These are phyloP conservation scores for Streptanthus diversifolius DNA, from an alignment of 345 rosid species.

Conservation along the genomic window DNA sequence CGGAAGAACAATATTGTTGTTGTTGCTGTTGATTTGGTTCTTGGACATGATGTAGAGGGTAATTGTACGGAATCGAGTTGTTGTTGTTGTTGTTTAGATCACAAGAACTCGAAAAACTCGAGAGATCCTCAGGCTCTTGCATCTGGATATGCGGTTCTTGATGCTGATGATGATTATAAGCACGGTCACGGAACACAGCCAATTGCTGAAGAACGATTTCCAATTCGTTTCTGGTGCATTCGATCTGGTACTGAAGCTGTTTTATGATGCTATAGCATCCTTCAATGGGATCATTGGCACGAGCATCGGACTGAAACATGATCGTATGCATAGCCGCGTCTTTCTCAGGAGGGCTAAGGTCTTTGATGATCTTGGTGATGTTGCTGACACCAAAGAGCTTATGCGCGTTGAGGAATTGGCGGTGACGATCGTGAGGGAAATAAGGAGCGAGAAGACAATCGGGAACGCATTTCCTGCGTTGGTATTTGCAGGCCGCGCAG, in stretches of 20 bases:
- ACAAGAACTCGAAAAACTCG: conserved; percentile 36
- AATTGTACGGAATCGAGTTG: conserved; percentile 26
- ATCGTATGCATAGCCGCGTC: conserved; percentile 87
- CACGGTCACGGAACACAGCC: conserved; percentile 48
- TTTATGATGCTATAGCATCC: conserved; percentile 70
- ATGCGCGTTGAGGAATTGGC: conserved; percentile 90
- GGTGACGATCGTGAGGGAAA: conserved; percentile 79
- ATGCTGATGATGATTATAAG: conserved; percentile 33
- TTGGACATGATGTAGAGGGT: conserved; percentile 32
- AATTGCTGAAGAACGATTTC: conserved; percentile 76
- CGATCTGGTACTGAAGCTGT: conserved; percentile 69
- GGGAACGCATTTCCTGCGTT: conserved; percentile 83
- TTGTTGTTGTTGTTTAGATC: conserved; percentile 28
- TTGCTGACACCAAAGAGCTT: conserved; percentile 91
- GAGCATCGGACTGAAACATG: conserved; percentile 78
- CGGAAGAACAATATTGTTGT: conserved; percentile 29
- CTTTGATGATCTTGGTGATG: conserved; percentile 73
- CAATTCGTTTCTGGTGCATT: conserved; percentile 60
- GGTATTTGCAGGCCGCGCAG: conserved; percentile 98
- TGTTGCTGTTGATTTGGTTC: conserved; percentile 27
- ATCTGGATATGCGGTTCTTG: conserved; percentile 36
- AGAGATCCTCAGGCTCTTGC: conserved; percentile 32
- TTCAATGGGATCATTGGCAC: conserved; percentile 80
- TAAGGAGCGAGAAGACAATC: conserved; percentile 97
- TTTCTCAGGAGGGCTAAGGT: conserved; percentile 52